These are phyloP conservation scores for Quercus phellos DNA, from an alignment of 331 rosid genomes.

Conservation along the genomic window DNA sequence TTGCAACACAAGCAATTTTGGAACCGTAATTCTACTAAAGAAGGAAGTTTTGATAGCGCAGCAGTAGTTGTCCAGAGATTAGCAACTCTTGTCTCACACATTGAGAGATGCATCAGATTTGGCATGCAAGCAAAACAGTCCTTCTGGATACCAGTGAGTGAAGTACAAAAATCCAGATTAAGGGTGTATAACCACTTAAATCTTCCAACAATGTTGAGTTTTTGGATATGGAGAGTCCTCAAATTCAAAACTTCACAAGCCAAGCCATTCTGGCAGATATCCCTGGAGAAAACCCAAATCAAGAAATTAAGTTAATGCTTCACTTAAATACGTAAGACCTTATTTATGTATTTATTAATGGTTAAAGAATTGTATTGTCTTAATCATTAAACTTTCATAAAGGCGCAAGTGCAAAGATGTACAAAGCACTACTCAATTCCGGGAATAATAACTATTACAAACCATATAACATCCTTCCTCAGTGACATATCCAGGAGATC, in stretches of 20 bases:
- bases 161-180: slow-evolving; percentile 66
- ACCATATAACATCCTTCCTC: slow-evolving; percentile 67
- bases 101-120: slow-evolving; percentile 55
- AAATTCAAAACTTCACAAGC: slow-evolving; percentile 60
- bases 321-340: slow-evolving; percentile 1
- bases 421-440: not conserved
- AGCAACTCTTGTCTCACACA: slow-evolving; percentile 72
- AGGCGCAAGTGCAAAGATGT: not conserved
- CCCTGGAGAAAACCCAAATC: slow-evolving; percentile 41
- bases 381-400: not conserved
- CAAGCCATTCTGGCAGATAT: slow-evolving; percentile 61
- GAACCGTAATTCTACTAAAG: slow-evolving; percentile 67
- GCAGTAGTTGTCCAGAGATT: slow-evolving; percentile 84
- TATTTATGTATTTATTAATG: slow-evolving; percentile 2
- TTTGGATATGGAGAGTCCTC: slow-evolving; percentile 58
- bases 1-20: slow-evolving; percentile 60
- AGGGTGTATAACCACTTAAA: slow-evolving; percentile 57
- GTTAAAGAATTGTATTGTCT: slow-evolving; percentile 6
- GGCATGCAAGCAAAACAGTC: slow-evolving; percentile 81
- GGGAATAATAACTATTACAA: slow-evolving; percentile 13
- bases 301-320: slow-evolving; percentile 8
- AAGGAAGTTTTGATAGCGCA: slow-evolving; percentile 67
- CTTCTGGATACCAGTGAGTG: slow-evolving; percentile 52
- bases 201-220: slow-evolving; percentile 62
- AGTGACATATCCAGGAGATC: slow-evolving; percentile 57